Evolutionary conservation across 2,329 filamentous ascomycete species (phyloP).

Genomic region (Aspergillus uvarum): DNA sequence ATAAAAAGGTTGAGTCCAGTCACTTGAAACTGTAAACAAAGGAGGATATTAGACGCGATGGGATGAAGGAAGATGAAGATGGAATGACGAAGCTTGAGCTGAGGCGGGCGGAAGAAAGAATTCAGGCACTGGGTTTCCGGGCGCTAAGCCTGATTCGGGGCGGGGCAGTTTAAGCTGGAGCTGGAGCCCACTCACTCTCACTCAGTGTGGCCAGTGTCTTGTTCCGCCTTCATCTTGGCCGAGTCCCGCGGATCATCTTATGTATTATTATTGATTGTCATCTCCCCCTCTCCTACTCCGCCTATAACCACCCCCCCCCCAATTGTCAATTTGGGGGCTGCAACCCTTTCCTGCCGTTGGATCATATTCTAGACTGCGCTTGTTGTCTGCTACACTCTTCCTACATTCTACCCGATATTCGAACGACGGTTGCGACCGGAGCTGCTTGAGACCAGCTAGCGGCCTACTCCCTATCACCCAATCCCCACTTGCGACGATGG

Average conservation of each 20-base stretch:
- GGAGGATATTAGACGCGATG: neutral
- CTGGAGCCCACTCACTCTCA: slow-evolving; percentile 3
- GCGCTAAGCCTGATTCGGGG: slow-evolving; percentile 26
- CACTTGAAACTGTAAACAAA: neutral
- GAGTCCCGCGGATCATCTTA: no score
- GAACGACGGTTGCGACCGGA: neutral
- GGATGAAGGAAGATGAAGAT: slow-evolving; percentile 2
- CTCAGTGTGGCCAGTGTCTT: neutral
- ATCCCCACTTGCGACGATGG: slow-evolving; percentile 60
- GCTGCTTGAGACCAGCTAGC: slow-evolving; percentile 12
- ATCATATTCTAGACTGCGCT: neutral
- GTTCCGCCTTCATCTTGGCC: neutral
- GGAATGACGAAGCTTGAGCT: neutral
- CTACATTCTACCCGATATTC: neutral
- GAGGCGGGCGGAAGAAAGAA: neutral
- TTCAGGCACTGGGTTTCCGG: neutral
- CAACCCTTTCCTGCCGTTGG: neutral
- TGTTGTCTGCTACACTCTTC: neutral
- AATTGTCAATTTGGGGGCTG: neutral
- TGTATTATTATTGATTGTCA: neutral
- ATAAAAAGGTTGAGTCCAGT: neutral
- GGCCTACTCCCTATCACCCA: slow-evolving; percentile 3
- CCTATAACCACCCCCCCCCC: neutral
- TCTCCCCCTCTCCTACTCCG: slow-evolving; percentile 2
- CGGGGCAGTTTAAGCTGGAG: slow-evolving; percentile 15